Percentiles rank a stretch among this genome's conserved stretches.
Conservation (phyloP, 371 early-diverging fungal species). For the Mucor piriformis region DNA sequence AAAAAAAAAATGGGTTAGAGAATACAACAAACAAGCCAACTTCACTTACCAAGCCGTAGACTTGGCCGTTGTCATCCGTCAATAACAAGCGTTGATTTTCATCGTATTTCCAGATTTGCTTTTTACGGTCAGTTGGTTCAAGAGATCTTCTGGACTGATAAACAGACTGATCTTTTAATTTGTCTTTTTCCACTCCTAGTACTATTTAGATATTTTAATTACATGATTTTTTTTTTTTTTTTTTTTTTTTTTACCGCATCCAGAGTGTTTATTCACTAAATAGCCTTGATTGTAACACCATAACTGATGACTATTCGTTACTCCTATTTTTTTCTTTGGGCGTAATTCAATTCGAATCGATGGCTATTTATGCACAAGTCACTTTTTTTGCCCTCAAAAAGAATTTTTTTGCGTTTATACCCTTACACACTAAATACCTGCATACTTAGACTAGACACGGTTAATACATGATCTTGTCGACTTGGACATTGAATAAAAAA, state of each 20-base stretch:
- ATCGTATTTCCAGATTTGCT: background rate
- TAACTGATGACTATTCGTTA: conserved; percentile 11
- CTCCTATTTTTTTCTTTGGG: conserved; percentile 12
- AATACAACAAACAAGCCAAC: too few species aligned
- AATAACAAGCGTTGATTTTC: conserved; percentile 5
- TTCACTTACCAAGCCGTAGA: background rate
- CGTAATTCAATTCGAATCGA: conserved; percentile 20
- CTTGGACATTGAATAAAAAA: conserved; percentile 20
- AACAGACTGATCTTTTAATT: conserved; percentile 8
- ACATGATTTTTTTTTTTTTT: background rate
- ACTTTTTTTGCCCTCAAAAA: background rate
- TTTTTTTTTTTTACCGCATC: conserved; percentile 18
- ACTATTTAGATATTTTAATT: background rate
- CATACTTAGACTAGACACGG: conserved; percentile 12
- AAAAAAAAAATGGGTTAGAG: too few species aligned
- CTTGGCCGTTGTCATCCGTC: background rate
- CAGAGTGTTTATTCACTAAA: conserved; percentile 24
- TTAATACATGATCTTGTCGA: conserved; percentile 20
- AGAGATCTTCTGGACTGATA: background rate
- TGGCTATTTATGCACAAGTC: background rate
- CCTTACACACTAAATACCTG: conserved; percentile 23
- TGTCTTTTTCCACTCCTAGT: conserved; percentile 4
- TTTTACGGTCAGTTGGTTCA: background rate
- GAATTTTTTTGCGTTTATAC: too few species aligned
- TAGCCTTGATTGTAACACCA: conserved; percentile 25